phyloP scores from a whole-genome alignment of 495 filamentous ascomycete species.

The Tuber calosporum region DNA sequence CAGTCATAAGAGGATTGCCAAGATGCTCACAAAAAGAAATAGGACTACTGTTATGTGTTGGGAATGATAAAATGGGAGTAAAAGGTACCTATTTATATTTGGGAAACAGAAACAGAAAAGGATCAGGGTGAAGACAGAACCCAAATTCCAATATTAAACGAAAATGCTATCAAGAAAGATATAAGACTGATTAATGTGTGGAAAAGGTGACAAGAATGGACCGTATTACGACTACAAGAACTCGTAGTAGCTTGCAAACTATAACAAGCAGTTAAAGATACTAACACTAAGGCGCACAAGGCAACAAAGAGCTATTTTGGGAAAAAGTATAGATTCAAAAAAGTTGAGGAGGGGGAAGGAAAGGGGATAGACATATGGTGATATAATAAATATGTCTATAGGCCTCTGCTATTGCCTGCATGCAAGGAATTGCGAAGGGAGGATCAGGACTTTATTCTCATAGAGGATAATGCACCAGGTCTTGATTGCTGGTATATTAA shows the following conservation, averaged over 20 bases:
- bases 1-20: conserved; percentile 4
- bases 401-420: conserved; percentile 9
- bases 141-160: conserved; percentile 10
- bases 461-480: not conserved
- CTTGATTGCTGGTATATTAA: conserved; percentile 13
- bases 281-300: not conserved
- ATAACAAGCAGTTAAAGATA: not conserved
- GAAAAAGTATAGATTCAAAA: not conserved
- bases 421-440: not conserved
- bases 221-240: not conserved
- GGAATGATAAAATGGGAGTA: conserved; percentile 14
- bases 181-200: not conserved
- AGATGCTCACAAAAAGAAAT: conserved; percentile 11
- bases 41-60: conserved; percentile 7
- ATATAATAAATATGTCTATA: conserved; percentile 11
- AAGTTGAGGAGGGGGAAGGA: conserved; percentile 1
- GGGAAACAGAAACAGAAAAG: conserved; percentile 7
- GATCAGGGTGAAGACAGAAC: not conserved
- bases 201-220: conserved; percentile 3
- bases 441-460: conserved; percentile 7
- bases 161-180: conserved; percentile 4
- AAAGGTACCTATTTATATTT: conserved; percentile 12
- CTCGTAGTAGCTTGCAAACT: not conserved
- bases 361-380: conserved; percentile 11
- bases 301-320: not conserved